Conservation (phyloP, 768 basidiomycete species). For the Mycena chlorophos region DNA sequence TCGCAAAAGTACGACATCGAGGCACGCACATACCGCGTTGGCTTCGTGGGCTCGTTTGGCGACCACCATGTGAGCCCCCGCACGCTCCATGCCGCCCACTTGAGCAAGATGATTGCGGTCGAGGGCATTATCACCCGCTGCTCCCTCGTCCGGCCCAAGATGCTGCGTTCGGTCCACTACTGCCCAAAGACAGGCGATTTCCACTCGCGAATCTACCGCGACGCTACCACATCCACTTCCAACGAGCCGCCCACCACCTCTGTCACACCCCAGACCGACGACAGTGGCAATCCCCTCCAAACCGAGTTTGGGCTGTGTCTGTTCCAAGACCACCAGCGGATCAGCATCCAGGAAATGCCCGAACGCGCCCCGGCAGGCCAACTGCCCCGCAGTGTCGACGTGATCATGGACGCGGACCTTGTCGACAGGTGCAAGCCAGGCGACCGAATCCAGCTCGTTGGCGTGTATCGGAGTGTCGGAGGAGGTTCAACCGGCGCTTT, state of each 20-base stretch:
- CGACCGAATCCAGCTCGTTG: slow-evolving; percentile 95
- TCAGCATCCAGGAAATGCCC: slow-evolving; percentile 99
- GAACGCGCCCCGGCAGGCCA: slow-evolving; percentile 98
- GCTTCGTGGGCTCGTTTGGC: slow-evolving; percentile 94
- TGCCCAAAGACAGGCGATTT: slow-evolving; percentile 85
- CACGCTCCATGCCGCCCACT: slow-evolving; percentile 81
- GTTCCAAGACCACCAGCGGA: slow-evolving; percentile 95
- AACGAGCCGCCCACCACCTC: slow-evolving; percentile 84
- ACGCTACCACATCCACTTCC: slow-evolving; percentile 84
- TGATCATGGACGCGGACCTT: slow-evolving; percentile 93
- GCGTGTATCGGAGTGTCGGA: slow-evolving; percentile 91
- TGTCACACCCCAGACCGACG: slow-evolving; percentile 88
- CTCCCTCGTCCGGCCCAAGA: slow-evolving; percentile 96
- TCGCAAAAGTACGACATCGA: slow-evolving; percentile 78
- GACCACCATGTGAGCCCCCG: slow-evolving; percentile 97
- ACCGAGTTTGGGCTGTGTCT: slow-evolving; percentile 91
- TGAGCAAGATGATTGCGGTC: slow-evolving; percentile 94
- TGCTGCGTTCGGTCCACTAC: slow-evolving; percentile 96
- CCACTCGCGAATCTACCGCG: slow-evolving; percentile 88
- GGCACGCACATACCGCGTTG: slow-evolving; percentile 81
- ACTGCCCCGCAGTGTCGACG: slow-evolving; percentile 92
- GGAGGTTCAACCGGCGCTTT: slow-evolving; percentile 91
- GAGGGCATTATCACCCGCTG: slow-evolving; percentile 99
- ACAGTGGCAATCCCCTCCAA: slow-evolving; percentile 81
- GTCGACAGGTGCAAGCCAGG: slow-evolving; percentile 98